Evolutionary conservation across 1,139 yeast genomes (phyloP).

Genomic region (Geotrichum reessii): DNA sequence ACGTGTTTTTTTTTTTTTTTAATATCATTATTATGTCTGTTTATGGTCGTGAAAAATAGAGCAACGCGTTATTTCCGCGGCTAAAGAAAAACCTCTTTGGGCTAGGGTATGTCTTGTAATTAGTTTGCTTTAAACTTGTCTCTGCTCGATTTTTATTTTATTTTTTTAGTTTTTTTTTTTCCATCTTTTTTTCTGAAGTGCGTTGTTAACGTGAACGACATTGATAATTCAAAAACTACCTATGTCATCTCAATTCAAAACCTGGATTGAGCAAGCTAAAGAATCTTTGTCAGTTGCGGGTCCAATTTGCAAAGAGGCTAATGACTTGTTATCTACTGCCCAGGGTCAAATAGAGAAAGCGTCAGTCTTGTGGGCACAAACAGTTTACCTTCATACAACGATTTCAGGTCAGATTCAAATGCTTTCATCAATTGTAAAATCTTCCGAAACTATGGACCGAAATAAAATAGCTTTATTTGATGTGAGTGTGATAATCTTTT

Average conservation of each 20-base stretch:
- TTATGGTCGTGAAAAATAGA: neutral
- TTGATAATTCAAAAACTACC: neutral
- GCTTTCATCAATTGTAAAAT: constrained; percentile 22
- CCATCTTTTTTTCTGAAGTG: neutral
- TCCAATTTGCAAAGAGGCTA: constrained; percentile 37
- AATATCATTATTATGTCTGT: too few relatives aligned
- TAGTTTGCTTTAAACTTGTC: neutral
- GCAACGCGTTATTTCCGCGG: neutral
- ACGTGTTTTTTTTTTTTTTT: neutral
- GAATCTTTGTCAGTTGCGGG: constrained; percentile 36
- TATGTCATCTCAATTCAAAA: constrained; percentile 13
- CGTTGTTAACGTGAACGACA: neutral
- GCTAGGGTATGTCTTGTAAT: neutral
- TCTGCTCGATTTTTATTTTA: too few relatives aligned
- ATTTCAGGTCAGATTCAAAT: constrained; percentile 32
- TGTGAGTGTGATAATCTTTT: constrained; percentile 16
- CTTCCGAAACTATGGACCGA: constrained; percentile 20
- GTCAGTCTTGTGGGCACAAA: constrained; percentile 35
- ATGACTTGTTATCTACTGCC: constrained; percentile 29
- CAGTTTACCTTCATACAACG: constrained; percentile 31
- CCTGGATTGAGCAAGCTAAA: constrained; percentile 34
- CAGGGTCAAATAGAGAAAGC: constrained; percentile 32
- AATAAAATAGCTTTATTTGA: constrained; percentile 23
- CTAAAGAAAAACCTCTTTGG: neutral
- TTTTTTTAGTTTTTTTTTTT: neutral